A percentile compares a stretch with the other conserved stretches of the same genome.
Conservation (phyloP, 768 basidiomycete genomes). For the Leccinum fibrillosum region DNA sequence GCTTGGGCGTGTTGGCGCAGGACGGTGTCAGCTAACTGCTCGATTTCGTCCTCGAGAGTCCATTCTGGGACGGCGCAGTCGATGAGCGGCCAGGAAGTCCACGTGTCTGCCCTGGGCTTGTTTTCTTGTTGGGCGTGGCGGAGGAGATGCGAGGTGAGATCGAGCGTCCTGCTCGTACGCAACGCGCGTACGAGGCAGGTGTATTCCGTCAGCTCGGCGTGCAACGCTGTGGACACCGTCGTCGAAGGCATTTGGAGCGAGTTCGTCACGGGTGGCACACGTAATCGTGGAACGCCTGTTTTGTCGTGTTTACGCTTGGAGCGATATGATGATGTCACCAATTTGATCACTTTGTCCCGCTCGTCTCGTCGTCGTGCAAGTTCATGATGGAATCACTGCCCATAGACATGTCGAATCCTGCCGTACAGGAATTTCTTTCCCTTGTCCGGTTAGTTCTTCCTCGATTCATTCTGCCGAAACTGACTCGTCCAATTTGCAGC, state of each 20-base stretch:
- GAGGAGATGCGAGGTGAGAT: constrained; percentile 53
- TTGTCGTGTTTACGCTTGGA: background rate
- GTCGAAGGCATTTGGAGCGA: background rate
- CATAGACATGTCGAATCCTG: constrained; percentile 57
- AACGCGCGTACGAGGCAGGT: constrained; percentile 61
- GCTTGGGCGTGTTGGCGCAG: constrained; percentile 19
- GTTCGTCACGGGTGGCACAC: background rate
- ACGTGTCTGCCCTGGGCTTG: constrained; percentile 29
- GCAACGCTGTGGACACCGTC: constrained; percentile 50
- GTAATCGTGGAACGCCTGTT: constrained; percentile 1
- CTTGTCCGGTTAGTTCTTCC: constrained; percentile 47
- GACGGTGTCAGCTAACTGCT: constrained; percentile 40
- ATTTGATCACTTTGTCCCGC: background rate
- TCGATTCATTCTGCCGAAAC: background rate
- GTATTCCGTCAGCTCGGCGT: constrained; percentile 67
- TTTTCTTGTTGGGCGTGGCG: constrained; percentile 33
- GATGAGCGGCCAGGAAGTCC: constrained; percentile 78
- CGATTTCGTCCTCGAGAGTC: constrained; percentile 67
- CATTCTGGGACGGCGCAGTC: constrained; percentile 70
- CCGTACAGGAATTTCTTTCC: constrained; percentile 61
- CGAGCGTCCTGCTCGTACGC: constrained; percentile 53
- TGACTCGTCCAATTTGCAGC: constrained; percentile 27
- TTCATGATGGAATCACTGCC: constrained; percentile 52
- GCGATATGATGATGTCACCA: constrained; percentile 20
- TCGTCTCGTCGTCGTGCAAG: background rate